phyloP scores from a whole-genome alignment of 257 asterid species.

The Vinca minor region DNA sequence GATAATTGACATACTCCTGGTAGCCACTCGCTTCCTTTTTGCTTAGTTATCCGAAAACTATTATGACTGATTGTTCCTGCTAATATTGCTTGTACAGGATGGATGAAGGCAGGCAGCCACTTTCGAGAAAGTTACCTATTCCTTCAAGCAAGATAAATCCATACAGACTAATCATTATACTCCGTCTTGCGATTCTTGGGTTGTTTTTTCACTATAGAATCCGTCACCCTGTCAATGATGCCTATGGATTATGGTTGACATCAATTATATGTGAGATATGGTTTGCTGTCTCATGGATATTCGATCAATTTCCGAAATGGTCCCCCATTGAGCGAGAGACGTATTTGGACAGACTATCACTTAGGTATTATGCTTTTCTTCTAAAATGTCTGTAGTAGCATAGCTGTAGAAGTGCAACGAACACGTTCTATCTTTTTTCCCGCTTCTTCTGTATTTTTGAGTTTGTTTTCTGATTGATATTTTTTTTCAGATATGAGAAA shows the following conservation, averaged over 20 bases:
- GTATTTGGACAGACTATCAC: conserved; percentile 73
- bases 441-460: background rate
- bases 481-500: conserved; percentile 70
- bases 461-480: conserved; percentile 6
- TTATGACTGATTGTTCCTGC: background rate
- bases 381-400: background rate
- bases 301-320: conserved; percentile 94
- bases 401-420: background rate
- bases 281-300: conserved; percentile 93
- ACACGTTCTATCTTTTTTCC: background rate
- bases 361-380: conserved; percentile 41
- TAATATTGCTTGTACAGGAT: conserved; percentile 41
- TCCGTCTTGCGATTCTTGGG: conserved; percentile 73
- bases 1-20: background rate
- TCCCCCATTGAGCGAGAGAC: conserved; percentile 85
- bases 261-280: conserved; percentile 93
- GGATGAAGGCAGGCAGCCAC: conserved; percentile 99
- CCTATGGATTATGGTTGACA: conserved; percentile 87
- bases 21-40: background rate
- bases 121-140: conserved; percentile 77
- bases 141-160: conserved; percentile 91
- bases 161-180: conserved; percentile 68
- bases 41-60: background rate
- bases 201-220: conserved; percentile 86
- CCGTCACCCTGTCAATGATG: conserved; percentile 79